Conservation (phyloP, 805 yeast species). For the Candida nitratophila region DNA sequence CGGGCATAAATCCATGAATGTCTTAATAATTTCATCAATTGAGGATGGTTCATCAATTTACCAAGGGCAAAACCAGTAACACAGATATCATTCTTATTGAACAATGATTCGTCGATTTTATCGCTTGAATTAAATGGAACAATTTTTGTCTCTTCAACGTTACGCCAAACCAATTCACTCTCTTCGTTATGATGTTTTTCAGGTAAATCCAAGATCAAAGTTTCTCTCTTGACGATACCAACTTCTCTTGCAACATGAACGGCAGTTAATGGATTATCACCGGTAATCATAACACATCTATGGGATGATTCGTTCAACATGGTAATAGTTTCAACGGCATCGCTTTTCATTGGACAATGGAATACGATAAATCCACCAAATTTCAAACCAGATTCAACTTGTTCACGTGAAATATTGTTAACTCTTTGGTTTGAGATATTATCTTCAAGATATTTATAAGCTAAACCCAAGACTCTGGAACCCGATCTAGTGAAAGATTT, state of each 20-base stretch:
- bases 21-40: constrained; percentile 65
- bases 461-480: constrained; percentile 93
- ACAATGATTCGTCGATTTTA: constrained; percentile 47
- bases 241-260: constrained; percentile 96
- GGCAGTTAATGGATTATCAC: constrained; percentile 97
- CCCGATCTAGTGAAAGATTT: constrained; percentile 93
- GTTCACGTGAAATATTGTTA: constrained; percentile 61
- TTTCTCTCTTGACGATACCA: constrained; percentile 74
- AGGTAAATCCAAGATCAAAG: constrained; percentile 79
- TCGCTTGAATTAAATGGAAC: constrained; percentile 61
- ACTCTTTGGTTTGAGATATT: constrained; percentile 41
- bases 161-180: constrained; percentile 73
- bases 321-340: constrained; percentile 82
- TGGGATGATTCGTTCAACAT: constrained; percentile 95
- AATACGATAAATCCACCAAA: constrained; percentile 94
- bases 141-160: constrained; percentile 66
- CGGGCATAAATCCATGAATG: constrained; percentile 97
- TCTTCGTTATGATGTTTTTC: constrained; percentile 53
- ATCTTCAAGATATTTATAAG: constrained; percentile 63
- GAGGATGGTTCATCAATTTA: constrained; percentile 57
- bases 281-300: constrained; percentile 96
- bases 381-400: constrained; percentile 62
- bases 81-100: constrained; percentile 74
- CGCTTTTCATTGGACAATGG: constrained; percentile 94
- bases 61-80: constrained; percentile 87